These are phyloP conservation scores for Torulaspora microellipsoides DNA, from an alignment of 805 yeast genomes.

Conservation along the genomic window DNA sequence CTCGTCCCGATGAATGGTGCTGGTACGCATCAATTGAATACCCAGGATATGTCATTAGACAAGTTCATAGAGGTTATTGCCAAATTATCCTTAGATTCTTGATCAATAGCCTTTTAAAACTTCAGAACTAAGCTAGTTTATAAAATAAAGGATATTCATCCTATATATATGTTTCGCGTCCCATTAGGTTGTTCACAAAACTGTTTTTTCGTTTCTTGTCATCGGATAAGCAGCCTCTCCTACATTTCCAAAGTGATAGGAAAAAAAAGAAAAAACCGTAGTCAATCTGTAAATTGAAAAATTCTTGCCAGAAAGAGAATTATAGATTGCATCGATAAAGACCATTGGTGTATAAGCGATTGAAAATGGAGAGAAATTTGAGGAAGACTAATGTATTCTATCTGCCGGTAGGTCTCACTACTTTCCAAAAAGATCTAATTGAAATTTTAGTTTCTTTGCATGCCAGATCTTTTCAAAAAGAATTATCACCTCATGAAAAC, in stretches of 20 bases:
- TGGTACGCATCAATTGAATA: slow-evolving; percentile 3
- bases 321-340: too few relatives aligned
- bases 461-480: slow-evolving; percentile 28
- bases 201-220: too few relatives aligned
- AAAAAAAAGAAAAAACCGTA: too few relatives aligned
- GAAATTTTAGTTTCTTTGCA: slow-evolving; percentile 45
- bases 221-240: too few relatives aligned
- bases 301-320: too few relatives aligned
- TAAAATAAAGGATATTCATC: too few relatives aligned
- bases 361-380: not conserved
- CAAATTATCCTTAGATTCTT: not conserved
- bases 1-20: slow-evolving; percentile 9
- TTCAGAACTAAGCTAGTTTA: not conserved
- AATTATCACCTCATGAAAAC: slow-evolving; percentile 13
- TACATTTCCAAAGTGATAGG: too few relatives aligned
- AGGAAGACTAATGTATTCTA: slow-evolving; percentile 14
- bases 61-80: not conserved
- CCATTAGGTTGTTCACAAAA: too few relatives aligned
- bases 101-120: not conserved
- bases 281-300: too few relatives aligned
- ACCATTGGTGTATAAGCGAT: too few relatives aligned
- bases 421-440: slow-evolving; percentile 41
- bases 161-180: not conserved
- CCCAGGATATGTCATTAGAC: slow-evolving; percentile 15
- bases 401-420: slow-evolving; percentile 43